phyloP scores from a whole-genome alignment of 345 rosid genomes.

The Corymbia maculata region DNA sequence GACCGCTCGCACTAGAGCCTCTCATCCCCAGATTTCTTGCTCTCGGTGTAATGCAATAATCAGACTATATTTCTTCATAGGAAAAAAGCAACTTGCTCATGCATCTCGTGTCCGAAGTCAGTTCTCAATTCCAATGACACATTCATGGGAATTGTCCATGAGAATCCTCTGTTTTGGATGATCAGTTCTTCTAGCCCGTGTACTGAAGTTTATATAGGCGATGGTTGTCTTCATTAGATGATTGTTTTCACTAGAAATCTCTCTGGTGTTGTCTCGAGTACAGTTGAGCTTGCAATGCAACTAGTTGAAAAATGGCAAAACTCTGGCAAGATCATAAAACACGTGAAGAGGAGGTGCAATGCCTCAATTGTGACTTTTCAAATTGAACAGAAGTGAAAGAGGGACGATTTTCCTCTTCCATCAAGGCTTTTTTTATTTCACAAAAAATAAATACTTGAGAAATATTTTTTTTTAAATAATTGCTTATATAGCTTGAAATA shows the following conservation, averaged over 20 bases:
- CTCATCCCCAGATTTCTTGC: background rate
- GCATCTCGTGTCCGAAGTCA: background rate
- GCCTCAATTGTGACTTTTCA: background rate
- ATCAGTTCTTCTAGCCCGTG: background rate
- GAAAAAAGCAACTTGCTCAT: background rate
- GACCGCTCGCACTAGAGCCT: background rate
- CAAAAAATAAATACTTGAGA: no score
- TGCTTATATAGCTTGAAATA: no score
- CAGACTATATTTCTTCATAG: background rate
- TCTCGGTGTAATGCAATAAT: background rate
- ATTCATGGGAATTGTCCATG: background rate
- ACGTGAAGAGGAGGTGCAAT: background rate
- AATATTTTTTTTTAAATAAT: no score
- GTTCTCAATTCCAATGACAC: background rate
- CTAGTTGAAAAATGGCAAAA: background rate
- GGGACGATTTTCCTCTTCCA: background rate
- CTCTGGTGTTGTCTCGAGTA: background rate
- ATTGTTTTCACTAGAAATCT: background rate
- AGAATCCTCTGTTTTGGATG: background rate
- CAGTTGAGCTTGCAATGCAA: accelerated
- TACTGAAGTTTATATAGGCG: background rate
- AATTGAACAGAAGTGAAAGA: background rate
- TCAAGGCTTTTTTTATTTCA: background rate
- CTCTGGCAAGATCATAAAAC: background rate
- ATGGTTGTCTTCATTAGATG: background rate